Conservation (phyloP, 2,329 filamentous ascomycete species). For the Mycogone perniciosa region DNA sequence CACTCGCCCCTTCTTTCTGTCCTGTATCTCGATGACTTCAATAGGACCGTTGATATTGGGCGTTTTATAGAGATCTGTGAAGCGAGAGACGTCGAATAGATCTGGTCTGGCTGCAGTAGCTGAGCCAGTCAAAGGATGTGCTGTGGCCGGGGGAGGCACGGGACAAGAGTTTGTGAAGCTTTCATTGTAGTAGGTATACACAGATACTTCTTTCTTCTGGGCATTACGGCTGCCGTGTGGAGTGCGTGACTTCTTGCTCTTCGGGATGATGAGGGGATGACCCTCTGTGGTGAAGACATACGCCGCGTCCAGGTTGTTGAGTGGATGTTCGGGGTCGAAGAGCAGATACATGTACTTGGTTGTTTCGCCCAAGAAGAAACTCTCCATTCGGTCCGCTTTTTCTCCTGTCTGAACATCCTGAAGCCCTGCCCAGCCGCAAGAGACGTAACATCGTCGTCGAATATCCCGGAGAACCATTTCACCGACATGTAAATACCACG, state of each 20-base stretch:
- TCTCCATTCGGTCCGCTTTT: constrained; percentile 93
- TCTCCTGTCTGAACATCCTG: constrained; percentile 78
- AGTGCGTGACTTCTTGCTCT: constrained; percentile 17
- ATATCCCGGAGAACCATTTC: constrained; percentile 94
- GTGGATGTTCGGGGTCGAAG: constrained; percentile 76
- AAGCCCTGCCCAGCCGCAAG: constrained; percentile 89
- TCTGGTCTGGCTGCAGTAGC: constrained; percentile 72
- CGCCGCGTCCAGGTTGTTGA: constrained; percentile 79
- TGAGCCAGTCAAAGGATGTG: constrained; percentile 66
- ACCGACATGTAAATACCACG: constrained; percentile 92
- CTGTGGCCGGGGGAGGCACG: constrained; percentile 46
- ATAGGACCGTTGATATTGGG: constrained; percentile 53
- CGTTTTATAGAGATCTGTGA: constrained; percentile 75
- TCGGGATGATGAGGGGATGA: constrained; percentile 81
- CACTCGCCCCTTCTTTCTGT: constrained; percentile 39
- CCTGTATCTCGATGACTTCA: constrained; percentile 34
- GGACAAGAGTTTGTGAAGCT: constrained; percentile 60
- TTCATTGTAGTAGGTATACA: constrained; percentile 35
- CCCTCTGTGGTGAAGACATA: constrained; percentile 96
- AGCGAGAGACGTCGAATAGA: constrained; percentile 80
- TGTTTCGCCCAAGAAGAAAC: constrained; percentile 95
- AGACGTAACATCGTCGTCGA: constrained; percentile 77
- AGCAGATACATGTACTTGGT: constrained; percentile 92
- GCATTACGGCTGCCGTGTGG: constrained; percentile 1
- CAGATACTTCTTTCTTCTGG: constrained; percentile 13